Percentiles rank a stretch among this genome's conserved stretches.
These are phyloP conservation scores for Globisporangium canariense DNA, from an alignment of 352 stramenopile genomes.

Conservation along the genomic window DNA sequence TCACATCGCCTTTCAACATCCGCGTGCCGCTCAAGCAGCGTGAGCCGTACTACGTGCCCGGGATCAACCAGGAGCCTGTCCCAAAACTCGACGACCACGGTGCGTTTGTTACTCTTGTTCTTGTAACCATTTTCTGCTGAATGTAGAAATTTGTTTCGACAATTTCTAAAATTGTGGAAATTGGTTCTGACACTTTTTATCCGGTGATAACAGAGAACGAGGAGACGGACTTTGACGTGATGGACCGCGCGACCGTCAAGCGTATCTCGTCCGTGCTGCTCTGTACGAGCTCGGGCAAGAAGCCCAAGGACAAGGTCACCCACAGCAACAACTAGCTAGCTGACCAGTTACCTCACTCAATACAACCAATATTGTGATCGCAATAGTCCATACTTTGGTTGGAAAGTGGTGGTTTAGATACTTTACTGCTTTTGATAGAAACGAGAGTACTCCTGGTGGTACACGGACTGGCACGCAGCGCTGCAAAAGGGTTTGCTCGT, in stretches of 20 bases:
- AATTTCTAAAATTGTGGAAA: neutral
- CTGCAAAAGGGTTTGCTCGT: conserved; percentile 60
- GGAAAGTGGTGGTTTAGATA: neutral
- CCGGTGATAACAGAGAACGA: conserved; percentile 32
- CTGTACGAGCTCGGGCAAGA: conserved; percentile 60
- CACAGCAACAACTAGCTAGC: neutral
- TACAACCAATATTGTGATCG: neutral
- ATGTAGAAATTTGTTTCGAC: neutral
- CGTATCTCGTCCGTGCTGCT: conserved; percentile 70
- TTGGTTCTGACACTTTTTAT: too few relatives aligned
- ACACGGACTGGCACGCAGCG: conserved; percentile 32
- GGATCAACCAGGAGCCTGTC: conserved; percentile 25
- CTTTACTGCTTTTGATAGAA: conserved; percentile 35
- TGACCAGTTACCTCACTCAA: neutral
- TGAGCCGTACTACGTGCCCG: conserved; percentile 58
- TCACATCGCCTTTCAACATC: conserved; percentile 78
- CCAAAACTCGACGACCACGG: conserved; percentile 33
- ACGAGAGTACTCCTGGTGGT: conserved; percentile 48
- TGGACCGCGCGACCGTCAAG: conserved; percentile 79
- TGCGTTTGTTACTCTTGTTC: conserved; percentile 11
- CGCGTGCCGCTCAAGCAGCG: conserved; percentile 58
- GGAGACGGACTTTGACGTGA: conserved; percentile 63
- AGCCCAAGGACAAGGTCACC: conserved; percentile 25
- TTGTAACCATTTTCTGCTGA: neutral
- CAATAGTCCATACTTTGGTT: neutral